A percentile compares a stretch with the other conserved stretches of the same genome.
These are phyloP conservation scores for Iberis pinnata DNA, from an alignment of 345 rosid genomes.

Conservation along the genomic window DNA sequence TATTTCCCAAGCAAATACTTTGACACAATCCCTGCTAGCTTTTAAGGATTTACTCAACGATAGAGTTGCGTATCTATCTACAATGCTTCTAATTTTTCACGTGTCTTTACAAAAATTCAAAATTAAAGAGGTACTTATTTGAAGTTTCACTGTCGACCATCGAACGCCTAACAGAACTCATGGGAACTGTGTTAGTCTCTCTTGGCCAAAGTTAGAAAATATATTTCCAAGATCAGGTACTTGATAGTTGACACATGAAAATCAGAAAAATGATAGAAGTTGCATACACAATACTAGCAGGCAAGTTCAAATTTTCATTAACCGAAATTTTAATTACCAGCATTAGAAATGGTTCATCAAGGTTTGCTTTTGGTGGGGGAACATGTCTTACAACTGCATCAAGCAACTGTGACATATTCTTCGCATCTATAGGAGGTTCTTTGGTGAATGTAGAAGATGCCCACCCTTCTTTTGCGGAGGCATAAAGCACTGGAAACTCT, in stretches of 20 bases:
- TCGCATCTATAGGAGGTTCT: slow-evolving; percentile 64
- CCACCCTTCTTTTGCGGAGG: slow-evolving; percentile 99
- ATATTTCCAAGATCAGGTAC: slow-evolving; percentile 6
- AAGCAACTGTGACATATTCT: slow-evolving; percentile 87
- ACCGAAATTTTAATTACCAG: slow-evolving; percentile 47
- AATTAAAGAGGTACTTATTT: background rate
- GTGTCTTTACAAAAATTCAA: background rate
- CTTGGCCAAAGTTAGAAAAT: background rate
- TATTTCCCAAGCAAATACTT: background rate
- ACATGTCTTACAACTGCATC: slow-evolving; percentile 77
- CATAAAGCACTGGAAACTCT: slow-evolving; percentile 96
- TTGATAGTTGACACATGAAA: slow-evolving; percentile 6
- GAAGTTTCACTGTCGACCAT: background rate
- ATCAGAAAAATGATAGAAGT: slow-evolving; percentile 1
- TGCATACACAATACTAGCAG: slow-evolving; percentile 5
- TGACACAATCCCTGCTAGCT: background rate
- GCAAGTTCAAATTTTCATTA: slow-evolving; percentile 1
- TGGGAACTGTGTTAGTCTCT: slow-evolving; percentile 2
- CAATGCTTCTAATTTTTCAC: background rate
- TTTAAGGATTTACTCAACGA: background rate
- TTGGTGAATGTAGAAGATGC: slow-evolving; percentile 81
- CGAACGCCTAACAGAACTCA: slow-evolving; percentile 2
- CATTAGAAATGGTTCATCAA: slow-evolving; percentile 89
- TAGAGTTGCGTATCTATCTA: background rate
- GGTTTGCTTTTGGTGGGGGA: slow-evolving; percentile 67